Evolutionary conservation across 2,329 filamentous ascomycete genomes (phyloP).

Genomic region (Fusarium sp.): DNA sequence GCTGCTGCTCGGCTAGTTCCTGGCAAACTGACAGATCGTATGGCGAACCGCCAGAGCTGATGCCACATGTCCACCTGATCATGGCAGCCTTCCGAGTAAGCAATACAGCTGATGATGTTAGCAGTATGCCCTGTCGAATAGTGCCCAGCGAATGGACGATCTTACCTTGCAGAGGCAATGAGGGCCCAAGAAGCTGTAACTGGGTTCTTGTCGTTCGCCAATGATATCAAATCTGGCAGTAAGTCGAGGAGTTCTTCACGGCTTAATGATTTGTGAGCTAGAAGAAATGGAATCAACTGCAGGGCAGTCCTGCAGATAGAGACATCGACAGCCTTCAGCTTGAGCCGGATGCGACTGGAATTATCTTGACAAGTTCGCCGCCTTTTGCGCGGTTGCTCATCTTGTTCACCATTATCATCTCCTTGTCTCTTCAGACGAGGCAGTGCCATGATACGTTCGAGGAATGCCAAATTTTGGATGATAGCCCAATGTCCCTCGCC

Average conservation of each 20-base stretch:
- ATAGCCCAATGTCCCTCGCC: constrained; percentile 69
- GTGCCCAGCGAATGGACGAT: background rate
- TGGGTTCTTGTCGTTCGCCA: constrained; percentile 75
- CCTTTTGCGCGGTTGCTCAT: constrained; percentile 63
- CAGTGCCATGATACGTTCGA: constrained; percentile 60
- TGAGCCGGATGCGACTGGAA: constrained; percentile 58
- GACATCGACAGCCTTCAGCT: constrained; percentile 56
- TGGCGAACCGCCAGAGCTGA: constrained; percentile 78
- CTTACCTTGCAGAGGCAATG: constrained; percentile 81
- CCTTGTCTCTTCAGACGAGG: constrained; percentile 34
- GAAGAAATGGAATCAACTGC: constrained; percentile 66
- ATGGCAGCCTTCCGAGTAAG: constrained; percentile 46
- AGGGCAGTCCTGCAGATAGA: constrained; percentile 61
- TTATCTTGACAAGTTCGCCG: constrained; percentile 53
- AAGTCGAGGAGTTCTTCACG: constrained; percentile 63
- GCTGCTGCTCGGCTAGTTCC: constrained; percentile 80
- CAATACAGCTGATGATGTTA: constrained; percentile 47
- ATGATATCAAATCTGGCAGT: constrained; percentile 65
- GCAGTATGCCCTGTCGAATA: constrained; percentile 4
- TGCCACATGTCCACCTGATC: constrained; percentile 64
- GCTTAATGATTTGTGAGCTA: constrained; percentile 56
- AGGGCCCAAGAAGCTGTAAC: constrained; percentile 81
- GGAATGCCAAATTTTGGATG: constrained; percentile 65
- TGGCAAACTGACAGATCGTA: constrained; percentile 74
- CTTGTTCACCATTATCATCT: constrained; percentile 39